Percentiles rank a stretch among this genome's conserved stretches.
phyloP scores from a whole-genome alignment of 805 yeast species.

The Wickerhamomyces strasburgensis region DNA sequence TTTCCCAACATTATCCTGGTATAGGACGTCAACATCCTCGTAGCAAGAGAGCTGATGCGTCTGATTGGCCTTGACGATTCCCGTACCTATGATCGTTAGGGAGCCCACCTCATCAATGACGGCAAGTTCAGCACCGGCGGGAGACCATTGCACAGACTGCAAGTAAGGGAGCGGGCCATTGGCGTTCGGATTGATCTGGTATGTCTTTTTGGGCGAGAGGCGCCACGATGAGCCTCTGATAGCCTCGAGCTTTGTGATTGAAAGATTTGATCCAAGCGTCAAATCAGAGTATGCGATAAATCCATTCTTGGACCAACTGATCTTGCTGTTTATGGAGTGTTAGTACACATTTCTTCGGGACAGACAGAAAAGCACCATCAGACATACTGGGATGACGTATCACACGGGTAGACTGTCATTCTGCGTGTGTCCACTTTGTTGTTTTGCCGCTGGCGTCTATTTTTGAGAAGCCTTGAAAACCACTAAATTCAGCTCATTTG shows the following conservation, averaged over 20 bases:
- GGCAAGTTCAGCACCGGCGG: slow-evolving; percentile 76
- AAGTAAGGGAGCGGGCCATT: slow-evolving; percentile 4
- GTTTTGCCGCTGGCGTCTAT: too few relatives aligned
- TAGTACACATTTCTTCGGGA: background rate
- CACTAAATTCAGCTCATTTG: background rate
- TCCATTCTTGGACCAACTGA: slow-evolving; percentile 76
- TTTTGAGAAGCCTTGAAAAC: too few relatives aligned
- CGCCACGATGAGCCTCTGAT: slow-evolving; percentile 77
- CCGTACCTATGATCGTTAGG: slow-evolving; percentile 49
- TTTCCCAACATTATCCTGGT: slow-evolving; percentile 32
- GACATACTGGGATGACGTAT: background rate
- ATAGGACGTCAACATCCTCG: slow-evolving; percentile 26
- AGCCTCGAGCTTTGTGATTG: slow-evolving; percentile 42
- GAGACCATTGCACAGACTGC: slow-evolving; percentile 58
- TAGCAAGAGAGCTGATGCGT: slow-evolving; percentile 23
- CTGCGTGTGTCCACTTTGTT: too few relatives aligned
- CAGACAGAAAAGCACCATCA: too few relatives aligned
- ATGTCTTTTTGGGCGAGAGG: slow-evolving; percentile 30
- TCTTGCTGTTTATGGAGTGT: slow-evolving; percentile 7
- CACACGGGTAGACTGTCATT: background rate
- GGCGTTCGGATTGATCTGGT: slow-evolving; percentile 21
- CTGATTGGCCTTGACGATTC: slow-evolving; percentile 36
- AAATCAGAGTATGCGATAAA: slow-evolving; percentile 66
- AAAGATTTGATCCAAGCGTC: slow-evolving; percentile 29
- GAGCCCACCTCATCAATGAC: slow-evolving; percentile 71